Conservation (phyloP, 805 yeast genomes). For the Candida montana region DNA sequence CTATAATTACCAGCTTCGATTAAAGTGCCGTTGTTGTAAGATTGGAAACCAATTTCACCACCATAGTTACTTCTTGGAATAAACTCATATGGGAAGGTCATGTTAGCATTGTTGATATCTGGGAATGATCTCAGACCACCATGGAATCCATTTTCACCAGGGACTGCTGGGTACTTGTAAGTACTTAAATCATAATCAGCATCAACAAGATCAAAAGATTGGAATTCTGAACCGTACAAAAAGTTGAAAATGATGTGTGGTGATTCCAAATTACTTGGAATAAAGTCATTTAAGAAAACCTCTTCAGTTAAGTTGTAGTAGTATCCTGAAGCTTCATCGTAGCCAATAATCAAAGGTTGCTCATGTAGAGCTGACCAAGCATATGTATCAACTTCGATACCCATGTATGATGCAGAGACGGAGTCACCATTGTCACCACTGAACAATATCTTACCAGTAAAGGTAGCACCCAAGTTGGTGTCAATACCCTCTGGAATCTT, state of each 20-base stretch:
- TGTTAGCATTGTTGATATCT: not conserved
- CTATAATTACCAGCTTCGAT: conserved; percentile 11
- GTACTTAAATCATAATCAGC: conserved; percentile 10
- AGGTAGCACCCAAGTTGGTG: conserved; percentile 7
- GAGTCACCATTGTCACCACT: conserved; percentile 14
- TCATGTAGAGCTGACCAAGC: conserved; percentile 9
- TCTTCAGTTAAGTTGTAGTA: conserved; percentile 8
- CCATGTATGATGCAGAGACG: conserved; percentile 16
- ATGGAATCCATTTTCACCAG: conserved; percentile 10
- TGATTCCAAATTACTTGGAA: conserved; percentile 2
- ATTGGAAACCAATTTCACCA: conserved; percentile 4
- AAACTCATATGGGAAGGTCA: conserved; percentile 7
- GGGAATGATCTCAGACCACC: conserved; percentile 9
- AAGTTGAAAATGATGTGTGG: conserved; percentile 8
- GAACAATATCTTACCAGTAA: conserved; percentile 12
- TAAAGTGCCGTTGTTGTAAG: conserved; percentile 8
- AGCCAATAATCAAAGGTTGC: conserved; percentile 7
- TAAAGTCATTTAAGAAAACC: not conserved
- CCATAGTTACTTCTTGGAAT: not conserved
- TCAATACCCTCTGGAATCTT: conserved; percentile 6
- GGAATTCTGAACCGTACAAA: conserved; percentile 11
- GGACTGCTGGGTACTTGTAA: conserved; percentile 7
- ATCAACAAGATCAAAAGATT: conserved; percentile 15
- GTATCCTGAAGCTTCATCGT: not conserved
- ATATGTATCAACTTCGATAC: conserved; percentile 10